Conservation (phyloP, 2,329 filamentous ascomycete genomes). For the Calonectria honghensis region DNA sequence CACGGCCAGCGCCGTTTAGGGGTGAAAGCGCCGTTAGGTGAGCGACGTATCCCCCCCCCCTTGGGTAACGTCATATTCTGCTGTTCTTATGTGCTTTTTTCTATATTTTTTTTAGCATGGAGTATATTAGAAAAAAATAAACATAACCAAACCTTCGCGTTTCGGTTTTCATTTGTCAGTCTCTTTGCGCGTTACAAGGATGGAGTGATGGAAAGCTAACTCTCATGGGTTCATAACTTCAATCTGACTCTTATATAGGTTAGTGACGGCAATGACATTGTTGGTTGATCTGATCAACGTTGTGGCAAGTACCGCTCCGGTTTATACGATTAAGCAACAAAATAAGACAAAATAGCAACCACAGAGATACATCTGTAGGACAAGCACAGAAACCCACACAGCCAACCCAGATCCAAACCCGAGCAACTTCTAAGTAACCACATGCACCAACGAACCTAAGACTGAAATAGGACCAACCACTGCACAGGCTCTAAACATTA, state of each 20-base stretch:
- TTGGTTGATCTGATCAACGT: neutral
- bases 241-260: neutral
- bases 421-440: neutral
- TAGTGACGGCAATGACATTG: neutral
- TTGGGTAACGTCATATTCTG: neutral
- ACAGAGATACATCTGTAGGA: neutral
- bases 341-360: neutral
- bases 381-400: neutral
- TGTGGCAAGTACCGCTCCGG: neutral
- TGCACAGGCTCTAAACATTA: conserved; percentile 34
- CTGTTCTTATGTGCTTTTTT: neutral
- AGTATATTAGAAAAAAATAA: too few relatives aligned
- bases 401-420: neutral
- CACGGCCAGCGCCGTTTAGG: too few relatives aligned
- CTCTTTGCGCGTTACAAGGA: neutral
- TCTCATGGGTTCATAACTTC: neutral
- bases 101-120: neutral
- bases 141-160: too few relatives aligned
- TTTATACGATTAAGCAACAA: neutral
- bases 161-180: too few relatives aligned
- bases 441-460: too few relatives aligned
- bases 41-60: too few relatives aligned
- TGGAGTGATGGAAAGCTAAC: neutral
- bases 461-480: neutral
- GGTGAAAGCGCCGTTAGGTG: too few relatives aligned